Percentiles rank a stretch among this genome's conserved stretches.
Evolutionary conservation across 169 alveolate species (phyloP).

Genomic region (Cryptosporidium felis): DNA sequence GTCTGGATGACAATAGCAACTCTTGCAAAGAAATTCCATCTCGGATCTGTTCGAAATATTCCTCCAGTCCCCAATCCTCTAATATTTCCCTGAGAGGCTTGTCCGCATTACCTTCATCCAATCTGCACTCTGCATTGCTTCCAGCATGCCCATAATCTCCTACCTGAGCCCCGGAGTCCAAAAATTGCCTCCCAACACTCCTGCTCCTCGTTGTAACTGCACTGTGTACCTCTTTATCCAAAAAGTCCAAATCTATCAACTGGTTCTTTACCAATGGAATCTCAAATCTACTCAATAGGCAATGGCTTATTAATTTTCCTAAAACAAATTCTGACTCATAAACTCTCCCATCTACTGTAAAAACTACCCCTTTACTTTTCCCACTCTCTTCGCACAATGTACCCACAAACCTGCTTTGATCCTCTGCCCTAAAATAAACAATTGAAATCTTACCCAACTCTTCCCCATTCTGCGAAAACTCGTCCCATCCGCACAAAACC

Average conservation of each 20-base stretch:
- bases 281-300: neutral
- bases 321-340: neutral
- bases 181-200: neutral
- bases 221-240: neutral
- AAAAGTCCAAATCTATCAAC: neutral
- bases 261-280: neutral
- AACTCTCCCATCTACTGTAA: constrained; percentile 6
- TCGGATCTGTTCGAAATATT: neutral
- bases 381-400: neutral
- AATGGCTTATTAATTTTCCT: neutral
- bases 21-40: neutral
- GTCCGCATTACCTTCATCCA: neutral
- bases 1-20: constrained; percentile 13
- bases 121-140: neutral
- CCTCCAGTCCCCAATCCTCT: neutral
- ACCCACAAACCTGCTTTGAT: constrained; percentile 48
- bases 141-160: neutral
- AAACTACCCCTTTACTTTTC: neutral
- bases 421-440: constrained; percentile 5
- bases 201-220: neutral
- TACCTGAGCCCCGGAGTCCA: neutral
- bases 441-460: neutral
- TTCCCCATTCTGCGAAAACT: neutral
- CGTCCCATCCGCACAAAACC: neutral
- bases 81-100: neutral